These are phyloP conservation scores for Ceratobasidium sp. DNA, from an alignment of 1,284 basidiomycete genomes.

Conservation along the genomic window DNA sequence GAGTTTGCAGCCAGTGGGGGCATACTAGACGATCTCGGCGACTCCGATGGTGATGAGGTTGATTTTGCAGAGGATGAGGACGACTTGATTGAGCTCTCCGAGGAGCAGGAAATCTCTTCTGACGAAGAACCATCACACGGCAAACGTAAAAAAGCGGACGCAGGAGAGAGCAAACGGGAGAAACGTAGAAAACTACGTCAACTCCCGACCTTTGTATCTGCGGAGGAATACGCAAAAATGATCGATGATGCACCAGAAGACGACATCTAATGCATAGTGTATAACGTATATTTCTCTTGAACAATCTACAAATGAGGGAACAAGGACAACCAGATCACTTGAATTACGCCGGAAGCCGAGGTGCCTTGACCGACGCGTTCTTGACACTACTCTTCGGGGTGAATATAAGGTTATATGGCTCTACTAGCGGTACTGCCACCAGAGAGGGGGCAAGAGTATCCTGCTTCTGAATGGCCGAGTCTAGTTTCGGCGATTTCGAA, in stretches of 20 bases:
- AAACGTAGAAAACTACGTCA: constrained; percentile 75
- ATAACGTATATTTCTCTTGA: neutral
- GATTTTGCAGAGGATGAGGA: constrained; percentile 54
- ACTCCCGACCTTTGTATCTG: constrained; percentile 90
- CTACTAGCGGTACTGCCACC: neutral
- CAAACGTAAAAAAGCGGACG: constrained; percentile 59
- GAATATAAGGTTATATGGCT: constrained; percentile 32
- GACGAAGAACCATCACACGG: constrained; percentile 68
- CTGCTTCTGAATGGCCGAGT: neutral
- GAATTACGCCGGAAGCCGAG: neutral
- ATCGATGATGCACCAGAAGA: constrained; percentile 85
- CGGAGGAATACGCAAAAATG: constrained; percentile 94
- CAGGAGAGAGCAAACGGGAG: constrained; percentile 59
- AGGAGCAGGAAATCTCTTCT: constrained; percentile 55
- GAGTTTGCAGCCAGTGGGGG: constrained; percentile 46
- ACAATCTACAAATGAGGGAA: constrained; percentile 3
- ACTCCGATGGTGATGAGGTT: constrained; percentile 63
- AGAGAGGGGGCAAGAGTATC: neutral
- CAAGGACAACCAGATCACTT: neutral
- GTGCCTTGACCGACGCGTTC: neutral
- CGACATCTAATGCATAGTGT: constrained; percentile 59
- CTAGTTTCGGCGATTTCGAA: neutral
- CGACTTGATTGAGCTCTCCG: constrained; percentile 49
- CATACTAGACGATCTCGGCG: constrained; percentile 59
- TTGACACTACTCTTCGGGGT: neutral